These are phyloP conservation scores for Tuber melanosporum DNA, from an alignment of 495 filamentous ascomycete species.

Conservation along the genomic window DNA sequence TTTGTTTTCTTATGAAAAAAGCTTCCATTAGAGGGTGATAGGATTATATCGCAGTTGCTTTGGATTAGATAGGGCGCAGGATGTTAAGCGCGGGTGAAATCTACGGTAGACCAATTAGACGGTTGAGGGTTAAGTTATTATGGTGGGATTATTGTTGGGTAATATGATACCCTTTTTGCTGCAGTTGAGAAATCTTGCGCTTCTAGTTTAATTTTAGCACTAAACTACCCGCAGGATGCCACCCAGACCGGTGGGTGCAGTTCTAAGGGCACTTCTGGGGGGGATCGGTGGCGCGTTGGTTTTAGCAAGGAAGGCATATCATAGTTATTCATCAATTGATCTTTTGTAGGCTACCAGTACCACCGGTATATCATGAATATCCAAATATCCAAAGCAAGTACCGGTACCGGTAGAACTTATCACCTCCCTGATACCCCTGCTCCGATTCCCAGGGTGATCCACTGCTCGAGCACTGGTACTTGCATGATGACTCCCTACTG, in stretches of 20 bases:
- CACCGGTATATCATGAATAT: not conserved
- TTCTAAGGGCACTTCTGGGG: not conserved
- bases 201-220: not conserved
- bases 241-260: not conserved
- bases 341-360: not conserved
- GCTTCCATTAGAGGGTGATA: not conserved
- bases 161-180: not conserved
- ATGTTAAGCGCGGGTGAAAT: not conserved
- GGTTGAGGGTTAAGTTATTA: no score
- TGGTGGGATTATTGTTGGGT: not conserved
- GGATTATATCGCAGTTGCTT: not conserved
- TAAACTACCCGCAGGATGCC: not conserved
- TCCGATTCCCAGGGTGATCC: not conserved
- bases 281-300: not conserved
- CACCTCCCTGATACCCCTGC: not conserved
- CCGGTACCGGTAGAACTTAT: no score
- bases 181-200: not conserved
- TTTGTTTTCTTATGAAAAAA: constrained; percentile 3
- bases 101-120: not conserved
- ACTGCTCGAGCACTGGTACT: no score
- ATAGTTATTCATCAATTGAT: not conserved
- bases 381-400: not conserved
- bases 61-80: not conserved
- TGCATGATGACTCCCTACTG: no score
- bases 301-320: not conserved